A percentile compares a stretch with the other conserved stretches of the same genome.
Conservation (phyloP, 2,329 filamentous ascomycete genomes). For the Diaporthe capsici region DNA sequence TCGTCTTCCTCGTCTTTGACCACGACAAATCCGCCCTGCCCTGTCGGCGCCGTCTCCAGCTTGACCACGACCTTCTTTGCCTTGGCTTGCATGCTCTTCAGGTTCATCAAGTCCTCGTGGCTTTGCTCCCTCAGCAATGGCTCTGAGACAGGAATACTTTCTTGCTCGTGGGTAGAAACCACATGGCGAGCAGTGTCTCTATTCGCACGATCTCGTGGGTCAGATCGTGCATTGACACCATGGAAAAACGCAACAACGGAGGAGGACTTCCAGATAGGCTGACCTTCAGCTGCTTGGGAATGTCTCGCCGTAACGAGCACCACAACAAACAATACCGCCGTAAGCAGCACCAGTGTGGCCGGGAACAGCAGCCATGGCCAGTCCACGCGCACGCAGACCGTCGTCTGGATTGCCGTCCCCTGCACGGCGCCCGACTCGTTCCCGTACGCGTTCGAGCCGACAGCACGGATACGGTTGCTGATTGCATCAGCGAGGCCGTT, state of each 20-base stretch:
- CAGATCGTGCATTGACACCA: not conserved
- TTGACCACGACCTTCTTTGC: not conserved
- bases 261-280: not conserved
- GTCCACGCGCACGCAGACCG: not conserved
- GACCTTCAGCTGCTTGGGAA: not conserved
- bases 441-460: not conserved
- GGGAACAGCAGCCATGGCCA: not conserved
- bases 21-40: not conserved
- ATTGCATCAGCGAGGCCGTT: not conserved
- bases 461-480: not conserved
- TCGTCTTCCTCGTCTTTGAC: not conserved
- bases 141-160: not conserved
- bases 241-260: not conserved
- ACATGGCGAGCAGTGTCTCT: not conserved
- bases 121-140: not conserved
- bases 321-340: not conserved
- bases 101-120: not conserved
- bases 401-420: not conserved
- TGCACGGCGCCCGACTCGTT: not conserved
- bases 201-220: not conserved
- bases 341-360: not conserved
- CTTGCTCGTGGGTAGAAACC: not conserved
- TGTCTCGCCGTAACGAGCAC: not conserved
- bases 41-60: not conserved
- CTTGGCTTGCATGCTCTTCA: not conserved